Percentiles rank a stretch among this genome's conserved stretches.
Evolutionary conservation across 1,284 basidiomycete species (phyloP).

Genomic region (Peniophora sp.): DNA sequence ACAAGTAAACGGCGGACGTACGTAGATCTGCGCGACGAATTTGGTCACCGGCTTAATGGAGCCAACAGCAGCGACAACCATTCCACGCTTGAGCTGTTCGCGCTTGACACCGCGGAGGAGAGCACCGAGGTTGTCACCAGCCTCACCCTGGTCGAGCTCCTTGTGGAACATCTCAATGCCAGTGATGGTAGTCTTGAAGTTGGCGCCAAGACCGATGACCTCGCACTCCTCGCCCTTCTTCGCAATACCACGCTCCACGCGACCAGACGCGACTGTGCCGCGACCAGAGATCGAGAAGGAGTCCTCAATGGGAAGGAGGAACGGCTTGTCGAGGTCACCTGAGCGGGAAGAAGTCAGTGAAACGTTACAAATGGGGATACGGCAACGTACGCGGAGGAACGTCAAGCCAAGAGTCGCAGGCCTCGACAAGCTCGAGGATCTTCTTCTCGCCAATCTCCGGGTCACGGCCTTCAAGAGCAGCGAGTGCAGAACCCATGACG

Average conservation of each 20-base stretch:
- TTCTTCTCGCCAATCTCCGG: conserved; percentile 76
- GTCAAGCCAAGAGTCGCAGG: conserved; percentile 94
- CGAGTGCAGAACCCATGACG: conserved; percentile 93
- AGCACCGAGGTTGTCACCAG: conserved; percentile 99
- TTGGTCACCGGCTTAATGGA: conserved; percentile 94
- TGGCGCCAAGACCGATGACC: conserved; percentile 81
- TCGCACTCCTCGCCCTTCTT: conserved; percentile 94
- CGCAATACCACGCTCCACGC: conserved; percentile 89
- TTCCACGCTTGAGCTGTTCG: conserved; percentile 92
- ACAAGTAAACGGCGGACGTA: conserved; percentile 36
- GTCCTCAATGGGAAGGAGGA: conserved; percentile 96
- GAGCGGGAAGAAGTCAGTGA: conserved; percentile 1
- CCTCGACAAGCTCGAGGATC: conserved; percentile 79
- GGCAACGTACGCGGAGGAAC: conserved; percentile 75
- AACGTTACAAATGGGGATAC: not conserved
- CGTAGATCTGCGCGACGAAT: conserved; percentile 90
- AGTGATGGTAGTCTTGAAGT: conserved; percentile 90
- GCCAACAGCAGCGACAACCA: conserved; percentile 85
- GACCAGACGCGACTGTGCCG: conserved; percentile 96
- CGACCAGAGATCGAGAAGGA: conserved; percentile 98
- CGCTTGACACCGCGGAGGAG: conserved; percentile 96
- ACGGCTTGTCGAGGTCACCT: conserved; percentile 97
- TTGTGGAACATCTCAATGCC: conserved; percentile 99
- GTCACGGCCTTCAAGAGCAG: conserved; percentile 85
- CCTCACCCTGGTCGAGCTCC: conserved; percentile 95